These are phyloP conservation scores for Tephrocybe sp. DNA, from an alignment of 768 basidiomycete genomes.

Conservation along the genomic window DNA sequence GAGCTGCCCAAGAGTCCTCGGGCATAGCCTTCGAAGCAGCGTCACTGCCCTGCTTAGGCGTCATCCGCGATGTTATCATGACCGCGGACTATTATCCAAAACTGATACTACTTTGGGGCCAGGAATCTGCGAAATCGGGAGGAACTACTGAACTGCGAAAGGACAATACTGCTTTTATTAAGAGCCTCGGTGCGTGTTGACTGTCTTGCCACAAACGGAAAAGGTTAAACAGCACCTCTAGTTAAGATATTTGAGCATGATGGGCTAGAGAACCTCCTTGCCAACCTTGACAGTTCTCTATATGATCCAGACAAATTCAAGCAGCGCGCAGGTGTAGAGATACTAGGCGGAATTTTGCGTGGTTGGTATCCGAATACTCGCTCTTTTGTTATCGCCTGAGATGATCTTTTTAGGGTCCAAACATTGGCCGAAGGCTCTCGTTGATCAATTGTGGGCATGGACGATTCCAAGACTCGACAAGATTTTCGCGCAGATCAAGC, in stretches of 20 bases:
- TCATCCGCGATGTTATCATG: slow-evolving; percentile 45
- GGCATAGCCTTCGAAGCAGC: slow-evolving; percentile 50
- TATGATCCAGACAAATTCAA: slow-evolving; percentile 76
- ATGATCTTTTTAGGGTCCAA: slow-evolving; percentile 57
- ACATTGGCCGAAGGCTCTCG: slow-evolving; percentile 66
- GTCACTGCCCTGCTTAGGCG: slow-evolving; percentile 48
- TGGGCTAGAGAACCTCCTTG: slow-evolving; percentile 49
- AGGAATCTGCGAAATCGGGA: slow-evolving; percentile 67
- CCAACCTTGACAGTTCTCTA: slow-evolving; percentile 58
- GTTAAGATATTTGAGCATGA: slow-evolving; percentile 65
- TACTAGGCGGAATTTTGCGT: slow-evolving; percentile 71
- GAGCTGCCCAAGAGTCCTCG: slow-evolving; percentile 32
- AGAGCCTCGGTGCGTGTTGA: slow-evolving; percentile 31
- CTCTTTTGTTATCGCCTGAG: background rate
- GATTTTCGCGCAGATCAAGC: slow-evolving; percentile 75
- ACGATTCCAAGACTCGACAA: slow-evolving; percentile 52
- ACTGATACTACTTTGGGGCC: slow-evolving; percentile 67
- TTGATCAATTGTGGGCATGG: slow-evolving; percentile 72
- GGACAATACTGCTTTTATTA: slow-evolving; percentile 41
- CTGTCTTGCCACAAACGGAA: slow-evolving; percentile 3
- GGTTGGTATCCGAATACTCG: slow-evolving; percentile 39
- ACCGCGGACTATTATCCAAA: slow-evolving; percentile 57
- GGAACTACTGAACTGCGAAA: slow-evolving; percentile 53
- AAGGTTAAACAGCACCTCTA: slow-evolving; percentile 22
- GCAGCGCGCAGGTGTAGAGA: slow-evolving; percentile 69